A percentile compares a stretch with the other conserved stretches of the same genome.
Conservation (phyloP, 2,329 filamentous ascomycete genomes). For the Hymenoscyphus infarciens region DNA sequence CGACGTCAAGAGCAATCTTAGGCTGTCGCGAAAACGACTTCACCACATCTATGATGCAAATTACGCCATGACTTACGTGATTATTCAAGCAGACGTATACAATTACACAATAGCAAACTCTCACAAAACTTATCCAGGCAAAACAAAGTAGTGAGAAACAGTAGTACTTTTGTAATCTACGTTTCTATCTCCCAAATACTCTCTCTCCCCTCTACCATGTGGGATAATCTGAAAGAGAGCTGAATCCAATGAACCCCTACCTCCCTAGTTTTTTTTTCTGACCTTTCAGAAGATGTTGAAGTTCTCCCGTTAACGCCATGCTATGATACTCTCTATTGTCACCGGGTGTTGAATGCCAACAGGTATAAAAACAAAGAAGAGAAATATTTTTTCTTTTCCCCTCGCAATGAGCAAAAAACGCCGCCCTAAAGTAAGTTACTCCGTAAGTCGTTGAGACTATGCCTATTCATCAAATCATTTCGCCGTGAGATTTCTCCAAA, state of each 20-base stretch:
- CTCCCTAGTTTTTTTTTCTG: slow-evolving; percentile 8
- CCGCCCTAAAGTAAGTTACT: slow-evolving; percentile 8
- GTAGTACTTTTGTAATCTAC: slow-evolving; percentile 1
- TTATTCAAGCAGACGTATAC: not conserved
- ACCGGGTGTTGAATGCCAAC: slow-evolving; percentile 34
- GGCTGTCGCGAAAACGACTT: no score
- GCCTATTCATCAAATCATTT: slow-evolving; percentile 34
- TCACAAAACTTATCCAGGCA: not conserved
- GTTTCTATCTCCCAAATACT: not conserved
- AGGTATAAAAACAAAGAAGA: slow-evolving; percentile 17
- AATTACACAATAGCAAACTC: not conserved
- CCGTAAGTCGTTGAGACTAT: slow-evolving; percentile 37
- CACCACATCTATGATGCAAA: no score
- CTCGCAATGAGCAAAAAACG: no score
- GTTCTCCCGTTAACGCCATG: slow-evolving; percentile 24
- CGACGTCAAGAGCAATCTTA: no score
- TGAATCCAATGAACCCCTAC: not conserved
- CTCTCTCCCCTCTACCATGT: slow-evolving; percentile 3
- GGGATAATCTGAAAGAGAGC: not conserved
- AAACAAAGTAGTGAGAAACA: not conserved
- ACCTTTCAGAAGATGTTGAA: slow-evolving; percentile 37
- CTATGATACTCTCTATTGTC: no score
- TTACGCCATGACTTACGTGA: no score
- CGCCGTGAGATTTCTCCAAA: no score
- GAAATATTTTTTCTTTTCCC: not conserved